Evolutionary conservation across 805 yeast genomes (phyloP), one percentile per base, ranked within the genome.

Genomic region (Lachancea quebecensis): DNA sequence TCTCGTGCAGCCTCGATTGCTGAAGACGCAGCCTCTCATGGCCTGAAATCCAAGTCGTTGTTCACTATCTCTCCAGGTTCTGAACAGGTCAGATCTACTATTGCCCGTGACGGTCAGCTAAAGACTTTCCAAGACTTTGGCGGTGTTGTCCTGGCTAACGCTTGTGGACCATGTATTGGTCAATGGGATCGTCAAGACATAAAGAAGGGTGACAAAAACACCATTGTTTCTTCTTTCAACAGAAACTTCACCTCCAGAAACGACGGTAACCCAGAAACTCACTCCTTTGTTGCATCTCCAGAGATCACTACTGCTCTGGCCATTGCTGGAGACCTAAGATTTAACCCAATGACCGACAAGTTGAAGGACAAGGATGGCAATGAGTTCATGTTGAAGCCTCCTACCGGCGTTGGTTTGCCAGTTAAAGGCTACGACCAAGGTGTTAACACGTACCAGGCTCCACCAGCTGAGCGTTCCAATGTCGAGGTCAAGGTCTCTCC

Each of bases 81-180:
- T 48, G 98, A 91, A 75, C 97, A 91, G 74, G 85, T 91, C 57
- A 86, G 98, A 74, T 97, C 98, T 54, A 91, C 98, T 54, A 91
- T 91, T 67, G 96, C 84, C 66, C 84, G 96, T 70, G 98, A 91
- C 68, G 97, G 98, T 51, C 83, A 85, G 68, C 79, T 91, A 57
- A 74, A 83, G 57, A 84, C 93, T 56, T 89, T 91, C 70, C 81
- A 82, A 64, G 88, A 87, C 62, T 85, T 84, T 60, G 97, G 97
- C 58, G 98, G 95, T 67, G 77, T 83, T 50, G 97, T 91, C 45
- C 75, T 91, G 65, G 97, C 98, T 50, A 91, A 91, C 66, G 98
- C 98, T 48, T 91, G 98, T 77, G 98, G 98, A 64, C 98, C 98
- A 65, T 90, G 98, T 79, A 90, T 90, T 65, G 98, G 98, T 64